These are phyloP conservation scores for Toxicodendron radicans DNA, from an alignment of 345 rosid genomes.

Conservation along the genomic window DNA sequence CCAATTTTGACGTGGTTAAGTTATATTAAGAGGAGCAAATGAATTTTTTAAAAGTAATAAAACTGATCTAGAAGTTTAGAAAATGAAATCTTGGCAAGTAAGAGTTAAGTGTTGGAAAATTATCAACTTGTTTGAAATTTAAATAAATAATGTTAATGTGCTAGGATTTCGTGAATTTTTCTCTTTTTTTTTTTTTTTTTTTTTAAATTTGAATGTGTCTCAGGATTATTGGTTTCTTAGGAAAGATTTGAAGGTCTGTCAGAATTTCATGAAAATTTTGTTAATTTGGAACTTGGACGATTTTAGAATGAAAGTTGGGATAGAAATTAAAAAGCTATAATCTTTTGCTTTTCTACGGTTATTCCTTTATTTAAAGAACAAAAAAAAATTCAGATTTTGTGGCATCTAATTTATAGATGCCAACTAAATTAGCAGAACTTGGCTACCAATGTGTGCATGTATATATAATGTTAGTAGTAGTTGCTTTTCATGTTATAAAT, in stretches of 20 bases:
- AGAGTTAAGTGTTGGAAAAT: neutral
- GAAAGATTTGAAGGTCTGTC: no score
- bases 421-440: neutral
- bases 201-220: no score
- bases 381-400: neutral
- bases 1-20: neutral
- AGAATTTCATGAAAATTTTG: no score
- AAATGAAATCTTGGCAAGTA: neutral
- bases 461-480: no score
- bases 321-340: neutral
- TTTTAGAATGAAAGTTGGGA: no score
- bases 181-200: no score
- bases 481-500: neutral
- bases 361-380: neutral
- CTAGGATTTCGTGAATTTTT: neutral
- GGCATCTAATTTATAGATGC: neutral
- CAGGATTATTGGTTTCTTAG: no score
- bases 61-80: neutral
- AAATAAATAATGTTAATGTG: neutral
- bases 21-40: neutral
- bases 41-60: neutral
- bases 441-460: neutral
- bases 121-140: neutral
- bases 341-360: neutral
- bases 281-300: no score